Percentiles rank a stretch among this genome's conserved stretches.
These are phyloP conservation scores for Bombardia bombarda DNA, from an alignment of 495 filamentous ascomycete genomes.

Conservation along the genomic window DNA sequence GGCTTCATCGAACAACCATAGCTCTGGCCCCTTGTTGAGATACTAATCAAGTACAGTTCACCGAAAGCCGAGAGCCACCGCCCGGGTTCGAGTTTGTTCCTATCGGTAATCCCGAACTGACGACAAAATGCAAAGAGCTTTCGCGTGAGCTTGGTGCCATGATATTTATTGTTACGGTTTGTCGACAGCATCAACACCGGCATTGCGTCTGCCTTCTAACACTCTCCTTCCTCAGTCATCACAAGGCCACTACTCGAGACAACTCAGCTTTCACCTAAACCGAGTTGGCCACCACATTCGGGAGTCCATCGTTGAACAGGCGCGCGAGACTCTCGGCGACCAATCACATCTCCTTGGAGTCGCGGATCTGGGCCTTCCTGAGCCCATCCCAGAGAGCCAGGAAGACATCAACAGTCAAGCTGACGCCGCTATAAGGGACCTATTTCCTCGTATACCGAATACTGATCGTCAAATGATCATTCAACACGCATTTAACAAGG, in stretches of 20 bases:
- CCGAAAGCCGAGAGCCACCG: slow-evolving; percentile 44
- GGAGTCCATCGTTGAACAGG: slow-evolving; percentile 41
- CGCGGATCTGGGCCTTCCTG: slow-evolving; percentile 24
- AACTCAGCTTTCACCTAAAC: slow-evolving; percentile 48
- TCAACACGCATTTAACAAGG: slow-evolving; percentile 76
- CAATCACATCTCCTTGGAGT: slow-evolving; percentile 11
- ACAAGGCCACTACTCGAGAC: slow-evolving; percentile 2
- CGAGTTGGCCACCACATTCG: slow-evolving; percentile 74
- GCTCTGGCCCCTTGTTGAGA: background rate
- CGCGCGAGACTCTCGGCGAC: slow-evolving; percentile 23
- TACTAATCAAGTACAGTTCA: slow-evolving; percentile 26
- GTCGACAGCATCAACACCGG: slow-evolving; percentile 16
- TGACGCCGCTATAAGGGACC: slow-evolving; percentile 63
- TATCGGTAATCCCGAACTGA: slow-evolving; percentile 70
- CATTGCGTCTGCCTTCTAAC: slow-evolving; percentile 5
- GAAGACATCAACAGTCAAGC: slow-evolving; percentile 65
- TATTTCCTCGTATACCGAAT: slow-evolving; percentile 81
- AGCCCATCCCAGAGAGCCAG: slow-evolving; percentile 49
- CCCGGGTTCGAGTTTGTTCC: slow-evolving; percentile 79
- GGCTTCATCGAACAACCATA: background rate
- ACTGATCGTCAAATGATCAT: slow-evolving; percentile 71
- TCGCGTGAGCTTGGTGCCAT: slow-evolving; percentile 59
- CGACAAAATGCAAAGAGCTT: slow-evolving; percentile 68
- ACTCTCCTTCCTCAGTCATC: slow-evolving; percentile 5
- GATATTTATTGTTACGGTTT: slow-evolving; percentile 75